These are phyloP conservation scores for Leccinum disarticulatum DNA, from an alignment of 768 basidiomycete species.

Conservation along the genomic window DNA sequence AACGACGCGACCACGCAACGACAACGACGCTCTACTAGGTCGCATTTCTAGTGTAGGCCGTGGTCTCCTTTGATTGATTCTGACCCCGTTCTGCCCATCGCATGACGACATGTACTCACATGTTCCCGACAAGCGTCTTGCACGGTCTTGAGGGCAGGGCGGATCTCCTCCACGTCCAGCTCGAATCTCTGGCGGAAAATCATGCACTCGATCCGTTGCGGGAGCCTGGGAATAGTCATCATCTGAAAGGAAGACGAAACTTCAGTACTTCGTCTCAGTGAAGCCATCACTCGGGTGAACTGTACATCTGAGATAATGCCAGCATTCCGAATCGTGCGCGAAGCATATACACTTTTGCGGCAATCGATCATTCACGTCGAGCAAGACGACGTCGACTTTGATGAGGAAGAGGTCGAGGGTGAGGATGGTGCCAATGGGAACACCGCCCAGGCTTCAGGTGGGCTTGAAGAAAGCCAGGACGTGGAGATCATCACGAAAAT, in stretches of 20 bases:
- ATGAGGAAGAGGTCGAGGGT: slow-evolving; percentile 78
- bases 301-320: slow-evolving; percentile 97
- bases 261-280: slow-evolving; percentile 71
- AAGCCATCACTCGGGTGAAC: slow-evolving; percentile 96
- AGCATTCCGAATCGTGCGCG: slow-evolving; percentile 73
- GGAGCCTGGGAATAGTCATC: slow-evolving; percentile 71
- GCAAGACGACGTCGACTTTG: slow-evolving; percentile 97
- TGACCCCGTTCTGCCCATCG: too few species aligned
- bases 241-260: slow-evolving; percentile 47
- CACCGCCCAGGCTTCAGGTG: not conserved
- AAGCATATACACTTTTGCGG: slow-evolving; percentile 89
- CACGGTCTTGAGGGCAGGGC: slow-evolving; percentile 76
- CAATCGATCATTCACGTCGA: slow-evolving; percentile 99
- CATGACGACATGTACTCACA: too few species aligned
- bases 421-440: slow-evolving; percentile 45
- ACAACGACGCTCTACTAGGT: too few species aligned
- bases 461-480: too few species aligned
- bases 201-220: slow-evolving; percentile 78
- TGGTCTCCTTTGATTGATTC: too few species aligned
- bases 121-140: slow-evolving; percentile 66
- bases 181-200: slow-evolving; percentile 81
- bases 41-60: too few species aligned
- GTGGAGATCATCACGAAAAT: too few species aligned
- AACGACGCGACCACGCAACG: too few species aligned
- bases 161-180: slow-evolving; percentile 77